These are phyloP conservation scores for Heliocybe sulcata DNA, from an alignment of 1,284 basidiomycete species.

Conservation along the genomic window DNA sequence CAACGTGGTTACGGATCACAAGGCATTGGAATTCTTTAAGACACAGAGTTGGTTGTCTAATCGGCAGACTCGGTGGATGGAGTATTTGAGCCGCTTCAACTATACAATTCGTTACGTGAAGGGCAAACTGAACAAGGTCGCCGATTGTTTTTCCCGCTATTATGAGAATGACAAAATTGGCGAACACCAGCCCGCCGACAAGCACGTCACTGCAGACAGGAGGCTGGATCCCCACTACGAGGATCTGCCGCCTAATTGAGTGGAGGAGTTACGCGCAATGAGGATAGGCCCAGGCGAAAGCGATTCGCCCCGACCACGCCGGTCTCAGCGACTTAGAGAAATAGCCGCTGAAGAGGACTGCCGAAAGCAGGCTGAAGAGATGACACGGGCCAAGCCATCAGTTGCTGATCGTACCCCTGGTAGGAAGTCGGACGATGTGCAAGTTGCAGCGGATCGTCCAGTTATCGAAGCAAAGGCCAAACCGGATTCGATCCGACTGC, in stretches of 20 bases:
- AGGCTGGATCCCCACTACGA: background rate
- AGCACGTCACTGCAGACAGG: background rate
- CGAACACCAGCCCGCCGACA: background rate
- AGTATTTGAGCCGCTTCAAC: conserved; percentile 6
- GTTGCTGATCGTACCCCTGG: too few relatives aligned
- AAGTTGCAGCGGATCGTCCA: too few relatives aligned
- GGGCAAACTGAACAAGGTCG: conserved; percentile 5
- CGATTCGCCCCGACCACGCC: background rate
- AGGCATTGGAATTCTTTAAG: conserved; percentile 8
- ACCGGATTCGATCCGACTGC: background rate
- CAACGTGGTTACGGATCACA: conserved; percentile 7
- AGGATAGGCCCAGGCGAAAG: background rate
- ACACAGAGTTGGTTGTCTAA: conserved; percentile 2
- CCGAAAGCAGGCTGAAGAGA: background rate
- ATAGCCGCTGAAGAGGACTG: background rate
- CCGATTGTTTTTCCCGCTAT: conserved; percentile 7
- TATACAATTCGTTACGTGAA: conserved; percentile 3
- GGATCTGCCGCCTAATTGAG: background rate
- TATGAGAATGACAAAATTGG: conserved; percentile 3
- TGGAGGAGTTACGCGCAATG: background rate
- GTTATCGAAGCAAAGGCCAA: background rate
- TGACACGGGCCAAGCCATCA: background rate
- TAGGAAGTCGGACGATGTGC: too few relatives aligned
- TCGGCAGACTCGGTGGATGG: conserved; percentile 6
- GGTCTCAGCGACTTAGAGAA: background rate